Conservation (phyloP, 2,329 filamentous ascomycete genomes). For the Escovopsis sp. region DNA sequence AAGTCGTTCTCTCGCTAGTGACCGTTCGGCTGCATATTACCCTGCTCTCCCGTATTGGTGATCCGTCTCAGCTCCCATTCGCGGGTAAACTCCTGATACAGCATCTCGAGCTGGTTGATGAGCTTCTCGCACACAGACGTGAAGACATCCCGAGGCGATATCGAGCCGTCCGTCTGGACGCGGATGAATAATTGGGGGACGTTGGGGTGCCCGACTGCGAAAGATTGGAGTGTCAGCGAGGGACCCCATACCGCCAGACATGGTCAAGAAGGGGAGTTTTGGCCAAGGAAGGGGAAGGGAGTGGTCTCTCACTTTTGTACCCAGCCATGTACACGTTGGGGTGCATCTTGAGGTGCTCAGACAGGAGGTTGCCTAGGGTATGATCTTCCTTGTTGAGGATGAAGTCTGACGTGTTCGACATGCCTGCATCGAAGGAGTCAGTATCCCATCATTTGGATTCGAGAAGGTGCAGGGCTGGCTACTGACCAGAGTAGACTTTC, state of each 20-base stretch:
- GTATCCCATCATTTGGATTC: not conserved
- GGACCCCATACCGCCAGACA: too few relatives aligned
- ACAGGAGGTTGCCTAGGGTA: slow-evolving; percentile 80
- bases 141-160: slow-evolving; percentile 81
- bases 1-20: slow-evolving; percentile 8
- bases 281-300: slow-evolving; percentile 16
- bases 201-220: slow-evolving; percentile 39
- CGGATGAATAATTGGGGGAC: slow-evolving; percentile 53
- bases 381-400: slow-evolving; percentile 94
- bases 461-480: too few relatives aligned
- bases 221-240: slow-evolving; percentile 6
- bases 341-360: slow-evolving; percentile 71
- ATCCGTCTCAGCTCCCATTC: slow-evolving; percentile 84
- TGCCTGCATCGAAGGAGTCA: slow-evolving; percentile 32
- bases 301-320: slow-evolving; percentile 55
- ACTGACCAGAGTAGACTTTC: slow-evolving; percentile 74
- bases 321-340: slow-evolving; percentile 77
- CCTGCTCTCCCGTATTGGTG: slow-evolving; percentile 49
- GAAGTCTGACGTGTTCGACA: slow-evolving; percentile 91
- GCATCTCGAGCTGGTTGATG: slow-evolving; percentile 61
- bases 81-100: slow-evolving; percentile 81
- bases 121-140: slow-evolving; percentile 67
- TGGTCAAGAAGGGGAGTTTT: too few relatives aligned
- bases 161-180: slow-evolving; percentile 77
- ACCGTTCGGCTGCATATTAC: slow-evolving; percentile 24